Evolutionary conservation across 2,329 filamentous ascomycete species (phyloP), one percentile per base, ranked within the genome.

Genomic region (Fusarium keratoplasticum): DNA sequence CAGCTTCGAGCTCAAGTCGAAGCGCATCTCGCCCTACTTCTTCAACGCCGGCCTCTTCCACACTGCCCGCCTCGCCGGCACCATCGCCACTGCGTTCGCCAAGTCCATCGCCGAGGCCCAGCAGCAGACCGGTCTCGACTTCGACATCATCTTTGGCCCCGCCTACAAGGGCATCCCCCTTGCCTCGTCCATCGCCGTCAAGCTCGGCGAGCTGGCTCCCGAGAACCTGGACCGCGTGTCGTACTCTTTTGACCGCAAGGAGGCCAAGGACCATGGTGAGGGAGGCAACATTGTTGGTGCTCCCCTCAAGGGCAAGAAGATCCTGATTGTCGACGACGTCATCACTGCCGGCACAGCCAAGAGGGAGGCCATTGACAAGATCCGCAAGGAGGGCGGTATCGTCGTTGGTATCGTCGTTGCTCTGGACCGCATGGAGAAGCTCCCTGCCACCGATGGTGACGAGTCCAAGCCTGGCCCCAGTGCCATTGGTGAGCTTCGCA

Each of bases 151-250:
- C 80, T 98, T 98, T 83, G 95, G 90, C 18, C 96, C 96, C 4
- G 96, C 96, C 11, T 99, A 98, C 88, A 99, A 98, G 86, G 96
- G 96, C 52, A 98, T 98, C 74, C 95, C 95, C 1, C 90, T 98
- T n/a, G 93, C 94, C 52, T 92, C 93, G 18, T 89, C 94, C 4
- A 92, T 95, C 18, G 89, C 92, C 40, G 90, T 94, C 81, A 93
- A 95, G 82, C 89, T 98, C 14, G 90, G 90, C 62, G 89, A 92
- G 78, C 84, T 95, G 13, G 91, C 94, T 72, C 86, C 89, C 20
- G 83, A 85, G 60, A 89, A 87, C 71, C 96, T 93, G 83, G 90
- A 90, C 65, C 84, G 88, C 50, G 87, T 94, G 66, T 94, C 92
- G 80, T 98, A 98, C 86, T 92, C 92, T 36, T 98, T 97, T 85